phyloP scores from a whole-genome alignment of 139 green algal species.

The Asterochloris erici region DNA sequence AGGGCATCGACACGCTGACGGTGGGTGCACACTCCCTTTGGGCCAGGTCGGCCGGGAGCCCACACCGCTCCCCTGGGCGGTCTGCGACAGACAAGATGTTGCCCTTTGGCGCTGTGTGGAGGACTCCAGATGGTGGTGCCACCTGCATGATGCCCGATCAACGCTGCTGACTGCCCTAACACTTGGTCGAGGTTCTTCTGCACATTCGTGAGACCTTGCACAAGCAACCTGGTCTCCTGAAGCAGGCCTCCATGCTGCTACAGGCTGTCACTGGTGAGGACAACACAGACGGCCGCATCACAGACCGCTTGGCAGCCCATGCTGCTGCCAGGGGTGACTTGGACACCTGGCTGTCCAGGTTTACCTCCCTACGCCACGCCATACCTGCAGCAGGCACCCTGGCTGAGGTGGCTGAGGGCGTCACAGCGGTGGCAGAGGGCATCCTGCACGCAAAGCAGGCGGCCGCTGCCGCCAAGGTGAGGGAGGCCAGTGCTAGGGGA shows the following conservation, averaged over 20 bases:
- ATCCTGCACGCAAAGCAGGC: conserved; percentile 48
- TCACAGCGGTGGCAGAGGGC: conserved; percentile 34
- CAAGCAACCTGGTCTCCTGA: too few relatives aligned
- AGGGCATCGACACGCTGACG: too few relatives aligned
- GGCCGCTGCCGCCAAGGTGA: conserved; percentile 18
- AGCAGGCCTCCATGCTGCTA: background rate
- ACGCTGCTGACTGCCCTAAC: too few relatives aligned
- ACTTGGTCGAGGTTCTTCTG: too few relatives aligned
- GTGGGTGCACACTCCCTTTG: too few relatives aligned
- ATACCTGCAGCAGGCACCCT: conserved; percentile 31
- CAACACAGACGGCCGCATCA: conserved; percentile 4
- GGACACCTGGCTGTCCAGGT: conserved; percentile 48
- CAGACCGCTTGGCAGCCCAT: conserved; percentile 14
- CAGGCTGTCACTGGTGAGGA: conserved; percentile 20
- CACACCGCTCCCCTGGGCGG: too few relatives aligned
- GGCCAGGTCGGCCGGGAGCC: too few relatives aligned
- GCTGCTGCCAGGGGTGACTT: conserved; percentile 13
- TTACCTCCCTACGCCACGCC: conserved; percentile 45
- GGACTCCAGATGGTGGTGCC: too few relatives aligned
- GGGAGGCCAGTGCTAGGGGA: background rate
- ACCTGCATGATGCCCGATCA: too few relatives aligned
- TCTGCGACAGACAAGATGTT: too few relatives aligned
- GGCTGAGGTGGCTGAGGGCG: conserved; percentile 40
- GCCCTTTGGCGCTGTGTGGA: too few relatives aligned
- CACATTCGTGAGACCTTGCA: too few relatives aligned